Evolutionary conservation across 495 filamentous ascomycete species (phyloP).

Genomic region (Cryomyces minteri): DNA sequence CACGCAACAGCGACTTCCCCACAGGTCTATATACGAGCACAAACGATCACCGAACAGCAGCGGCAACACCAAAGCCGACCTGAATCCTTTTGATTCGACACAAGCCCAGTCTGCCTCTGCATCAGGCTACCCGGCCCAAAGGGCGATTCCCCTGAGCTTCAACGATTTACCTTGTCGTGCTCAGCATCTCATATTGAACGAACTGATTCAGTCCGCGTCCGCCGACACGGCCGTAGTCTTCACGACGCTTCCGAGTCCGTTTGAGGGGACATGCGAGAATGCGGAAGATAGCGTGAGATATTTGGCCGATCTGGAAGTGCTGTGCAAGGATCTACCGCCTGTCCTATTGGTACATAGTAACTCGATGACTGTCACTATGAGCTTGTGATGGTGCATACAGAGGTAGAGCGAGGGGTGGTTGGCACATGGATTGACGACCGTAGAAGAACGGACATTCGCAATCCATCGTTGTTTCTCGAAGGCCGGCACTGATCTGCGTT

Average conservation of each 20-base stretch:
- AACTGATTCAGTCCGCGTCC: conserved; percentile 55
- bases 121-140: conserved; percentile 32
- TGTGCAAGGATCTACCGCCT: conserved; percentile 49
- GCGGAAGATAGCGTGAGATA: conserved; percentile 53
- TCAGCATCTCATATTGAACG: conserved; percentile 73
- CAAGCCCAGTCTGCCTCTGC: conserved; percentile 12
- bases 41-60: not conserved
- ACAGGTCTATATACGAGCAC: conserved; percentile 37
- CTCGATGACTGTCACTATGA: conserved; percentile 81
- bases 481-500: too few relatives aligned
- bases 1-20: conserved; percentile 1
- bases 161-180: conserved; percentile 70
- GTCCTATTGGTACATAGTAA: conserved; percentile 70
- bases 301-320: conserved; percentile 56
- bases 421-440: too few relatives aligned
- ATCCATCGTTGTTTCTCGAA: too few relatives aligned
- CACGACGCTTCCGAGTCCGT: conserved; percentile 51
- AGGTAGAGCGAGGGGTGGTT: too few relatives aligned
- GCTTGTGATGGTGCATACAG: conserved; percentile 27
- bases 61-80: not conserved
- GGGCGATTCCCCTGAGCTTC: conserved; percentile 51
- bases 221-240: conserved; percentile 63
- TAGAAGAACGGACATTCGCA: too few relatives aligned
- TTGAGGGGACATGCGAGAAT: conserved; percentile 52
- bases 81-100: not conserved